These are phyloP conservation scores for Thelephora aurantiotincta DNA, from an alignment of 768 basidiomycete species.

Conservation along the genomic window DNA sequence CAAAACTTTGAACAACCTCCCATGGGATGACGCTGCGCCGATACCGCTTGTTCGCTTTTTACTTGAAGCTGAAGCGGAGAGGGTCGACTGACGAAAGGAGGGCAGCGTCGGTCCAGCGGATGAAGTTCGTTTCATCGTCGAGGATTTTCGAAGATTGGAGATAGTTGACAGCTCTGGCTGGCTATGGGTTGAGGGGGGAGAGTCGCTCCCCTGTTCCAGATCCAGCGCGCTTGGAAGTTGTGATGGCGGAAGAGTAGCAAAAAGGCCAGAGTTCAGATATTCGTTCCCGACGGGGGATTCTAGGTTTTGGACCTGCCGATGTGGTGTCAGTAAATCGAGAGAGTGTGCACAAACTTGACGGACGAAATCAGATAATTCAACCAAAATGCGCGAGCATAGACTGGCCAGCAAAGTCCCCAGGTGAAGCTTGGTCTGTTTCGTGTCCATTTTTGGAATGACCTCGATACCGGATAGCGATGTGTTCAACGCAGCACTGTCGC, in stretches of 20 bases:
- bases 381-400: slow-evolving; percentile 74
- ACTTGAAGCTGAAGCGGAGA: slow-evolving; percentile 26
- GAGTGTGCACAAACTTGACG: slow-evolving; percentile 15
- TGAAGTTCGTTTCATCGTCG: slow-evolving; percentile 39
- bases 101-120: slow-evolving; percentile 24
- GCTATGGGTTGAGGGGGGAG: slow-evolving; percentile 35
- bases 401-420: slow-evolving; percentile 83
- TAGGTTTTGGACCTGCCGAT: slow-evolving; percentile 50
- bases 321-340: background rate
- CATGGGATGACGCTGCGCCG: slow-evolving; percentile 66
- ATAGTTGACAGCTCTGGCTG: slow-evolving; percentile 34
- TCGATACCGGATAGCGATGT: slow-evolving; percentile 50
- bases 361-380: slow-evolving; percentile 78
- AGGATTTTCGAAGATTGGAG: slow-evolving; percentile 16
- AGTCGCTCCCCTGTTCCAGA: slow-evolving; percentile 25
- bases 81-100: slow-evolving; percentile 33
- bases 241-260: slow-evolving; percentile 46
- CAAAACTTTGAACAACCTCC: slow-evolving; percentile 74
- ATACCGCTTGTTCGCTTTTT: slow-evolving; percentile 50
- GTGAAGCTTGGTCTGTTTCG: slow-evolving; percentile 57
- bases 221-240: slow-evolving; percentile 45
- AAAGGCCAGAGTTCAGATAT: slow-evolving; percentile 56
- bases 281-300: slow-evolving; percentile 82
- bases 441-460: slow-evolving; percentile 75
- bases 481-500: slow-evolving; percentile 39